Evolutionary conservation across 2,329 filamentous ascomycete species (phyloP), one percentile per base, ranked within the genome.

Genomic region (Colletotrichum simmondsii): DNA sequence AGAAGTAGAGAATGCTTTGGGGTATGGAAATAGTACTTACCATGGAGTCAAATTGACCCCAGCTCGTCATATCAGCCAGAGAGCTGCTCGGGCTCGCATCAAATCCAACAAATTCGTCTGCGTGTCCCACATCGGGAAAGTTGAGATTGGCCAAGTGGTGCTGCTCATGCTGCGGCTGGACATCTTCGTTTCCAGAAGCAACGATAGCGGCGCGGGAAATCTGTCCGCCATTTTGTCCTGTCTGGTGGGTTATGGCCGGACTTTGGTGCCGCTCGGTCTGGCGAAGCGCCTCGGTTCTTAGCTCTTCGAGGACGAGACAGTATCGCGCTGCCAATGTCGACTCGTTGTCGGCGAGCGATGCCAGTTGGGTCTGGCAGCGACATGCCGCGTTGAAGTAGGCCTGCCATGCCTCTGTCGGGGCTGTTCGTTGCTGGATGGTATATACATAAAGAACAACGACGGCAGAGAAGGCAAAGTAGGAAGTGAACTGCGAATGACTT

Each of bases 391-490:
- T 73, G 22, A 86, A 81, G 32, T 82, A 80, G 0, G 68, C 65
- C 4, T 77, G 71, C 68, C 81, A 81, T 2, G 75, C 76, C 30
- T 79, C 77, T 42, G 77, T 73, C 3, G 77, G 75, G 4, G 76
- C 72, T 4, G 77, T 74, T 1, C 80, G 74, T 37, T 82, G 77
- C 54, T 85, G 85, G 11, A 87, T 86, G 5, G 81, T 80, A 54
- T 83, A 84, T 4, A 87, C 81, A 68, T 87, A 87, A 2, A 87
- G 77, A 1, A 86, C 80, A 1, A 85, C 83, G 3, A 85, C 82
- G 0, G 85, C 85, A 14, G 79, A 85, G 57, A 86, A 87, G 1
- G 81, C 84, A 65, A 83, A 84, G 66, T 87, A 87, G 28, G 84
- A 83, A 1, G 78, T 81, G 57, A 82, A 81, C 80, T 82, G 22